Base-by-base conservation (phyloP, 208 protist species). In the Herpetomonas tarakana region DNA sequence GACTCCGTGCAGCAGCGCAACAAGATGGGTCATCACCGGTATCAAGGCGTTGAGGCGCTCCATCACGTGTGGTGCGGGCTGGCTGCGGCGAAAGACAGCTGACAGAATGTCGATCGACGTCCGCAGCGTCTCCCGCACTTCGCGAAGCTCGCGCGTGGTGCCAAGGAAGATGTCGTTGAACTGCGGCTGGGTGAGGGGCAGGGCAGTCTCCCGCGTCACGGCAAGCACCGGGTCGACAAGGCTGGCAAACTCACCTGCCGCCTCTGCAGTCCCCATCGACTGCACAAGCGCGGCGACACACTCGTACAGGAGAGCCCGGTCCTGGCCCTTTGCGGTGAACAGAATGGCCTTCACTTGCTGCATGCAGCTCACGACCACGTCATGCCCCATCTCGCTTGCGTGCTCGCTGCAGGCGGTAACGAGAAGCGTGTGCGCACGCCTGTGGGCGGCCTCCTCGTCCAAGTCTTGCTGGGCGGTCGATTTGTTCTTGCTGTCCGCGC, bases 301-400 rank as follows among this genome's bases (percentile, higher is more conserved):
- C 65, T 95, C 89, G 62, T 90, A 90, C 18, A 95, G 56, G 11
- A 92, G 58, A 9, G 74, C 60, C 18, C 66, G 49, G 47, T 95
- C 85, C 22, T 56, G 45, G 1, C 68, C 69, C 2, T 26, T 44
- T 2, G 64, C 55, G 25, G 47, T 53, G 38, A 92, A 55, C 31
- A 91, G 61, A 38, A 92, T 46, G 6, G 71, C 58, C 62, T 90
- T 71, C 46, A 88, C 52, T 16, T 68, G 68, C 31, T 77, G 54
- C 58, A 83, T 45, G 44, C 44, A 49, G 16, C 44, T 18, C 16
- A 49, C 54, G 24, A 78, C 45, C 50, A 77, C 49, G 25, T 55
- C 16, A 2, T 9, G 18, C 19, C 71, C 41, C 7, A 74, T 72
- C 11, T 58, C 44, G 2, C 26, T 30, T 25, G 50, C 55, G 78